Percentiles rank a stretch among this genome's conserved stretches.
phyloP scores from a whole-genome alignment of 2,329 filamentous ascomycete genomes.

The Ceratocystis cacaofunesta region DNA sequence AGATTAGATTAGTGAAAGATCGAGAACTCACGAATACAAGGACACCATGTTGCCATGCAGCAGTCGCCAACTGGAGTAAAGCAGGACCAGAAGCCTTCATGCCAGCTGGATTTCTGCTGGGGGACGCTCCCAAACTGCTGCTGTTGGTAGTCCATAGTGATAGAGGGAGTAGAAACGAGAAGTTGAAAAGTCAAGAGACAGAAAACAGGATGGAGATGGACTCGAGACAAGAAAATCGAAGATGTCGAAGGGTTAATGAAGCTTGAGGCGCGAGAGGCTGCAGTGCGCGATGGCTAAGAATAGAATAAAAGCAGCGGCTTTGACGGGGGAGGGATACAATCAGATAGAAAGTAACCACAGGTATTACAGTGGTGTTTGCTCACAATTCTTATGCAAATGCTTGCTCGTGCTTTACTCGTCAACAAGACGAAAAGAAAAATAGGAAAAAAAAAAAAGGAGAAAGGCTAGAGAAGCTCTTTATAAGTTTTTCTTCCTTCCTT shows the following conservation, averaged over 20 bases:
- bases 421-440: neutral
- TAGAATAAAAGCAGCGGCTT: neutral
- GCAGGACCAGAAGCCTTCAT: conserved; percentile 28
- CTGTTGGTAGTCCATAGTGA: conserved; percentile 5
- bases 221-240: neutral
- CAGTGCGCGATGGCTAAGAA: neutral
- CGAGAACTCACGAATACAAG: conserved; percentile 30
- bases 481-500: neutral
- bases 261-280: neutral
- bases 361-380: neutral
- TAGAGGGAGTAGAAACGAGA: neutral
- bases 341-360: neutral
- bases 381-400: neutral
- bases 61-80: conserved; percentile 26
- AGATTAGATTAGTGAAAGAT: no score
- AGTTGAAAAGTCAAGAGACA: neutral
- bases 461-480: neutral
- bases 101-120: conserved; percentile 22
- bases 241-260: conserved; percentile 5
- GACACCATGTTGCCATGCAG: conserved; percentile 27
- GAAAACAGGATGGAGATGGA: neutral
- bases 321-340: neutral
- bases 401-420: no score
- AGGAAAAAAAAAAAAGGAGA: neutral
- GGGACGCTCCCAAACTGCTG: conserved; percentile 7